A percentile compares a stretch with the other conserved stretches of the same genome.
Conservation (phyloP, 805 yeast genomes). For the Scheffersomyces lignosus region DNA sequence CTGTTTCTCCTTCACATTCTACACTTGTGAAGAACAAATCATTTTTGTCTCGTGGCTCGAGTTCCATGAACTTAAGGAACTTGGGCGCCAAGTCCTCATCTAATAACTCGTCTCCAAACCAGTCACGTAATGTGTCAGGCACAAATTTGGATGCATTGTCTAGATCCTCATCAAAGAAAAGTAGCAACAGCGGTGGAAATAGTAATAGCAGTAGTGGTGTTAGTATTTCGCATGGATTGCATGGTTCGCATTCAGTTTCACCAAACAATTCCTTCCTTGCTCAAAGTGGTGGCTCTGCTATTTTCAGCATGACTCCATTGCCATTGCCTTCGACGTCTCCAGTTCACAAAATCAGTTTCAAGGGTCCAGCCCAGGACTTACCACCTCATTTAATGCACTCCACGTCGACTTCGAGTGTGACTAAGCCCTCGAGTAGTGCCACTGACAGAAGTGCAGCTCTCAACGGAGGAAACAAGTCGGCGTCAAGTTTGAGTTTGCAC, state of each 20-base stretch:
- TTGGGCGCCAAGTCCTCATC: slow-evolving; percentile 22
- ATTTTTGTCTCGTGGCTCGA: slow-evolving; percentile 25
- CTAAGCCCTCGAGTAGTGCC: slow-evolving; percentile 31
- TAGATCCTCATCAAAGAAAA: slow-evolving; percentile 9
- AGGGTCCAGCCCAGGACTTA: slow-evolving; percentile 8
- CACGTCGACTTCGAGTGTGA: slow-evolving; percentile 9
- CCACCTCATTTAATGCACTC: slow-evolving; percentile 2
- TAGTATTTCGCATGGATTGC: too few relatives aligned
- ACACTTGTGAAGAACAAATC: slow-evolving; percentile 13
- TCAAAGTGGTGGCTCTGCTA: slow-evolving; percentile 2
- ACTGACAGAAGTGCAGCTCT: slow-evolving; percentile 28
- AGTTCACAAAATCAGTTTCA: slow-evolving; percentile 3
- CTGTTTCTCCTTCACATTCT: slow-evolving; percentile 1
- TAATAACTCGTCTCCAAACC: slow-evolving; percentile 38
- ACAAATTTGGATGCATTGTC: slow-evolving; percentile 22
- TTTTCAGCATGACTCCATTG: slow-evolving; percentile 10
- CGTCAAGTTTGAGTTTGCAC: slow-evolving; percentile 25
- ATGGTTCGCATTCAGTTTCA: not conserved
- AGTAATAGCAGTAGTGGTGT: not conserved
- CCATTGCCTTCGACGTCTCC: slow-evolving; percentile 6
- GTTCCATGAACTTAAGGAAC: slow-evolving; percentile 23
- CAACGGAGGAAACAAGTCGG: slow-evolving; percentile 8
- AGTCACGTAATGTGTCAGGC: slow-evolving; percentile 37
- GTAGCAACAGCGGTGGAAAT: slow-evolving; percentile 5
- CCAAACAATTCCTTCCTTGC: not conserved